Evolutionary conservation across 1,284 basidiomycete species (phyloP).

Genomic region (Rhodotorula sp.): DNA sequence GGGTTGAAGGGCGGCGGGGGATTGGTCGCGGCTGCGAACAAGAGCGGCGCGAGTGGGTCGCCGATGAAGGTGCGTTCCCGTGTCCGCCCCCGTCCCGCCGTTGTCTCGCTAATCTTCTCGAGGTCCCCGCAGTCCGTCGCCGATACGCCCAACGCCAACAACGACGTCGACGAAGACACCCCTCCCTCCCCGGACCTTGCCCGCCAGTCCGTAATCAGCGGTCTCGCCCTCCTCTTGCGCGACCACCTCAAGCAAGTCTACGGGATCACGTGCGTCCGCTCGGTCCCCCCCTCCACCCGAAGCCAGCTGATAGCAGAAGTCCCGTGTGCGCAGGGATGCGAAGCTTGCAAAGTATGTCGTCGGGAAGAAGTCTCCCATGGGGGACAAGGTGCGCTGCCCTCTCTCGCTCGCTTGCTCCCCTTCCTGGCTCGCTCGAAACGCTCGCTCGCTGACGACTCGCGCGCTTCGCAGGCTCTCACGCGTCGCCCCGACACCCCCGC

Average conservation of each 20-base stretch:
- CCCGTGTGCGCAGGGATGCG: slow-evolving; percentile 53
- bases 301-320: not conserved
- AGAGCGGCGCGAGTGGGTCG: not conserved
- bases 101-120: not conserved
- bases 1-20: slow-evolving; percentile 26
- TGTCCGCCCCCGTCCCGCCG: not conserved
- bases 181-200: slow-evolving; percentile 40
- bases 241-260: slow-evolving; percentile 77
- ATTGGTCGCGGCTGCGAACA: slow-evolving; percentile 7
- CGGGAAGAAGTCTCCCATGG: slow-evolving; percentile 79
- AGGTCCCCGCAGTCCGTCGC: not conserved
- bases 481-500: slow-evolving; percentile 57
- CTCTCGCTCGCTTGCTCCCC: not conserved
- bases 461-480: slow-evolving; percentile 45
- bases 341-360: slow-evolving; percentile 81
- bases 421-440: not conserved
- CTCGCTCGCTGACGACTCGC: not conserved
- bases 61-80: slow-evolving; percentile 1
- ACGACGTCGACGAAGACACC: not conserved
- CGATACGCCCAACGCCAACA: not conserved
- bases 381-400: slow-evolving; percentile 63
- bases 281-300: slow-evolving; percentile 52
- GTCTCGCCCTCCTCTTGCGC: slow-evolving; percentile 78
- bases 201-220: slow-evolving; percentile 65
- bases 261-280: slow-evolving; percentile 73